A percentile compares a stretch with the other conserved stretches of the same genome.
phyloP scores from a whole-genome alignment of 176 grass and related monocot species.

The Ensete ventricosum region DNA sequence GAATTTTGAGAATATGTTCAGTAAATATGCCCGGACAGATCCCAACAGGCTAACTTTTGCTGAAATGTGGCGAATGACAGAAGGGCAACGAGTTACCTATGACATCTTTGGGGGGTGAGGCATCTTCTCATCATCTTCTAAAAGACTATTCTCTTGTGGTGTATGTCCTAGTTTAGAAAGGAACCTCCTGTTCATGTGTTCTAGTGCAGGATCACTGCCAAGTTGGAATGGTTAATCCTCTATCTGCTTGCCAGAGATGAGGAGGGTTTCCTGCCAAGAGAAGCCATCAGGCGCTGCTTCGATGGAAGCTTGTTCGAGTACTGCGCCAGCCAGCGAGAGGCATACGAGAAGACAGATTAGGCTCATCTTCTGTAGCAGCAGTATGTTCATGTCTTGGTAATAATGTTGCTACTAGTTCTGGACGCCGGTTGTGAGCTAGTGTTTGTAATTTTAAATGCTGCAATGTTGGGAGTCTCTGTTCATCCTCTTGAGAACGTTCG shows the following conservation, averaged over 20 bases:
- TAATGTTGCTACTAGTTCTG: no score
- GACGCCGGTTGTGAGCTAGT: no score
- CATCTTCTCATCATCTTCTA: neutral
- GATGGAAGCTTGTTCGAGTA: slow-evolving; percentile 52
- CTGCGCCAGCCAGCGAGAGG: slow-evolving; percentile 18
- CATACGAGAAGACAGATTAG: slow-evolving; percentile 19
- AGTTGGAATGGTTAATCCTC: slow-evolving; percentile 24
- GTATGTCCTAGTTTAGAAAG: no score
- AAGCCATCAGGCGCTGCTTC: slow-evolving; percentile 37
- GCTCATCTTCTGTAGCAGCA: neutral
- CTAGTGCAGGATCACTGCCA: slow-evolving; percentile 23
- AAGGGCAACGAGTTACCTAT: slow-evolving; percentile 19
- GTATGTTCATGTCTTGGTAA: no score
- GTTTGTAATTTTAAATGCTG: no score
- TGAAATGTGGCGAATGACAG: slow-evolving; percentile 37
- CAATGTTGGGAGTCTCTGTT: no score
- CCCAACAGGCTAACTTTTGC: slow-evolving; percentile 32
- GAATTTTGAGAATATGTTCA: slow-evolving; percentile 64
- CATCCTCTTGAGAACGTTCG: no score
- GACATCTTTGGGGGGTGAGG: slow-evolving; percentile 34
- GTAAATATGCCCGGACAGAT: slow-evolving; percentile 29
- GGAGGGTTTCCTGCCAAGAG: slow-evolving; percentile 33
- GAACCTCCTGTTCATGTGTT: neutral
- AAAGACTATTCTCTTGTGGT: no score
- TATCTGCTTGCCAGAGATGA: slow-evolving; percentile 31